Percentiles rank a stretch among this genome's conserved stretches.
phyloP scores from a whole-genome alignment of 305 asterid species.

The Fraxinus platypoda region DNA sequence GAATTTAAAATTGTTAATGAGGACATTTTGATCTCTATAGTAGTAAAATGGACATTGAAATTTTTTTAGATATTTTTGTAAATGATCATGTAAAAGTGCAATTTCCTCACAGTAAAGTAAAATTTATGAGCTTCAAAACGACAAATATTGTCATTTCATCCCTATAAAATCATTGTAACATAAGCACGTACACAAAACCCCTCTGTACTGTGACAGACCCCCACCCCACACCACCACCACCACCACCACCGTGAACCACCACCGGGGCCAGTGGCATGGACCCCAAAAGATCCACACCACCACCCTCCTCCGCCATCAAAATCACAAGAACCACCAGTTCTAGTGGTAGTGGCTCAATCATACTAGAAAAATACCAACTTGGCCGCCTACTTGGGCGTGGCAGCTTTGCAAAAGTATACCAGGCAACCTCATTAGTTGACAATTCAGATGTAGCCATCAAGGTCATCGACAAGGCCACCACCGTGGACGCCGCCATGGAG shows the following conservation, averaged over 20 bases:
- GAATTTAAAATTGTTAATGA: too few relatives aligned
- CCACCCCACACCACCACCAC: background rate
- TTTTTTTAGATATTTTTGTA: too few relatives aligned
- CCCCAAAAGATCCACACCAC: constrained; percentile 23
- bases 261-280: constrained; percentile 31
- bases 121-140: background rate
- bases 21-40: too few relatives aligned
- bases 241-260: background rate
- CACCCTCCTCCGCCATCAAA: constrained; percentile 22
- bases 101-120: too few relatives aligned
- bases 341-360: constrained; percentile 54
- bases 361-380: constrained; percentile 67
- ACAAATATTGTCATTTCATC: background rate
- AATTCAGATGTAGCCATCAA: constrained; percentile 58
- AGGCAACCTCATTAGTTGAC: constrained; percentile 39
- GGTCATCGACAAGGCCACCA: constrained; percentile 56
- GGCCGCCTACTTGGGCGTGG: constrained; percentile 84
- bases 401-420: constrained; percentile 85
- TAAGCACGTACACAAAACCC: background rate
- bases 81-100: too few relatives aligned
- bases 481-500: constrained; percentile 54
- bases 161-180: constrained; percentile 21
- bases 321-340: constrained; percentile 45
- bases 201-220: background rate
- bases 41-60: too few relatives aligned